These are phyloP conservation scores for Lycium ferocissimum DNA, from an alignment of 257 asterid species.

Conservation along the genomic window DNA sequence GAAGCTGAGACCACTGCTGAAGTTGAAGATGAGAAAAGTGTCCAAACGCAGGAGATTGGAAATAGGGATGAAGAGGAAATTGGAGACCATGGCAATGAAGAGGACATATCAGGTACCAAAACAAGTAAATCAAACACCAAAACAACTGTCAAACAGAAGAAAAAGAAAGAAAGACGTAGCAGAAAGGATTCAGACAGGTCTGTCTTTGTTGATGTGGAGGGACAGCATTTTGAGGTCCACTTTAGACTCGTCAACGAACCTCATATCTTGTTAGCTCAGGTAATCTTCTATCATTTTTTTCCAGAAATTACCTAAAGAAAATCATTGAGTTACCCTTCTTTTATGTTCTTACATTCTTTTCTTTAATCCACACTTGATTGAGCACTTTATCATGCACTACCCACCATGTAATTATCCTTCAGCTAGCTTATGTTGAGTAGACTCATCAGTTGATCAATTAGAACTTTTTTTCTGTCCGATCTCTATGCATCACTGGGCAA, in stretches of 20 bases:
- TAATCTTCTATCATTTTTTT: conserved; percentile 33
- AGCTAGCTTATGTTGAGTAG: conserved; percentile 20
- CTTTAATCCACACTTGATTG: not conserved
- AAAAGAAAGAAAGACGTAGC: conserved; percentile 5
- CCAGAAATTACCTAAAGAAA: conserved; percentile 12
- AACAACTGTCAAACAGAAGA: conserved; percentile 35
- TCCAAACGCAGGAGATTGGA: conserved; percentile 44
- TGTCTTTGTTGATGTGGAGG: conserved; percentile 47
- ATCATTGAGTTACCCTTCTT: not conserved
- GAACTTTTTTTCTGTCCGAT: conserved; percentile 16
- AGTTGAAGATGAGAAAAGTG: conserved; percentile 36
- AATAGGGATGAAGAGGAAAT: conserved; percentile 46
- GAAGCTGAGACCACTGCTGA: conserved; percentile 47
- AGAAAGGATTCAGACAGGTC: conserved; percentile 37
- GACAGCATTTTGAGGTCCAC: conserved; percentile 58
- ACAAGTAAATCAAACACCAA: conserved; percentile 34
- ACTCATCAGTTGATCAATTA: conserved; percentile 18
- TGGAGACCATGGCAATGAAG: conserved; percentile 40
- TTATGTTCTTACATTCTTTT: conserved; percentile 5
- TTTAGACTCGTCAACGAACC: conserved; percentile 70
- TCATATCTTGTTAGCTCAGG: conserved; percentile 90
- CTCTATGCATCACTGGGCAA: not conserved
- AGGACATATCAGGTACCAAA: conserved; percentile 45
- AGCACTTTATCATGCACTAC: conserved; percentile 8
- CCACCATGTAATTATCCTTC: not conserved